Percentiles rank a stretch among this genome's conserved stretches.
phyloP scores from a whole-genome alignment of 768 basidiomycete species.

The Serendipita indica region DNA sequence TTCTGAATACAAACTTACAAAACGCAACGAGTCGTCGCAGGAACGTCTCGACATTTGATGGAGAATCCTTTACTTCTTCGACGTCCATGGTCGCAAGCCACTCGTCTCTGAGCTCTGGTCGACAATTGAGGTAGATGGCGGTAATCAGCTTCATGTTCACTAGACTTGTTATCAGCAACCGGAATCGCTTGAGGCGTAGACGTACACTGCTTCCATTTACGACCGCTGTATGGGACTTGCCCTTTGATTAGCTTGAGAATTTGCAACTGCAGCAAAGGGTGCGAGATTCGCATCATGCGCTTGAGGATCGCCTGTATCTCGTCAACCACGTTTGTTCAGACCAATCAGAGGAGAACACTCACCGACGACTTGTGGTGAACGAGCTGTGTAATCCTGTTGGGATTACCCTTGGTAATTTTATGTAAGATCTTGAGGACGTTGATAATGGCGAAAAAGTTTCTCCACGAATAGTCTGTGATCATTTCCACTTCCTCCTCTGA shows the following conservation, averaged over 20 bases:
- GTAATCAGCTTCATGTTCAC: constrained; percentile 99
- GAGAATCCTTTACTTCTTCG: constrained; percentile 82
- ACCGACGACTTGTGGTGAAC: constrained; percentile 98
- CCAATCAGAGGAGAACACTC: constrained; percentile 20
- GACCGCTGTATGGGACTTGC: constrained; percentile 93
- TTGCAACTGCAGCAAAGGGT: constrained; percentile 87
- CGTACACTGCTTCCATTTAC: constrained; percentile 95
- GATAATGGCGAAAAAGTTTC: constrained; percentile 94
- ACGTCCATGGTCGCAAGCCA: constrained; percentile 91
- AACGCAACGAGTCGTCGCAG: constrained; percentile 80
- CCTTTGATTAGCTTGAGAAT: constrained; percentile 96
- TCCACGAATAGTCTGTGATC: constrained; percentile 88
- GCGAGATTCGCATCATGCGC: constrained; percentile 82
- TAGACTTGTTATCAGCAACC: constrained; percentile 21
- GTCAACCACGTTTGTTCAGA: background rate
- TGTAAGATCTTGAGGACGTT: constrained; percentile 98
- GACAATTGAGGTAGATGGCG: constrained; percentile 91
- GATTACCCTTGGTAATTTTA: constrained; percentile 87
- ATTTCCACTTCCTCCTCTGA: constrained; percentile 82
- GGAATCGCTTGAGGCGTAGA: constrained; percentile 10
- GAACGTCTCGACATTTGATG: constrained; percentile 63
- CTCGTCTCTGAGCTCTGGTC: constrained; percentile 92
- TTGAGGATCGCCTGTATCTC: constrained; percentile 73
- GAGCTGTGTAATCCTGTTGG: constrained; percentile 88
- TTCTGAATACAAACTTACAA: constrained; percentile 37